Conservation (phyloP, 768 basidiomycete genomes). For the Xanthoconium purpureum region DNA sequence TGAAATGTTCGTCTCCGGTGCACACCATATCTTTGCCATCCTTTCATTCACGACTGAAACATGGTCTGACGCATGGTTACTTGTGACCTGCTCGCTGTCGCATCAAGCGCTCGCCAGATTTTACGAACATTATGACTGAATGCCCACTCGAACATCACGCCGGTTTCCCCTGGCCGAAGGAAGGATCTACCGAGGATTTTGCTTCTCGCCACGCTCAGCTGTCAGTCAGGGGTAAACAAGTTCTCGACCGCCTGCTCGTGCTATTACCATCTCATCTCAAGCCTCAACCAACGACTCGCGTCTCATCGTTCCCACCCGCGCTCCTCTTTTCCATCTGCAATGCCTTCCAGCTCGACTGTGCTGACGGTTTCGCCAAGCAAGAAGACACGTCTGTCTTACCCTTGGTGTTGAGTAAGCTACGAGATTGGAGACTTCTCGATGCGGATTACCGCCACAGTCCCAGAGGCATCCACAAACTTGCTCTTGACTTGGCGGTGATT, state of each 20-base stretch:
- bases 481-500: slow-evolving; percentile 19
- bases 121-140: slow-evolving; percentile 22
- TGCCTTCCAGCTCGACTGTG: slow-evolving; percentile 2
- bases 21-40: background rate
- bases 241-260: slow-evolving; percentile 14
- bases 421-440: slow-evolving; percentile 26
- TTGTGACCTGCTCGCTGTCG: background rate
- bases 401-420: slow-evolving; percentile 21
- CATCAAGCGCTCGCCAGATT: slow-evolving; percentile 14
- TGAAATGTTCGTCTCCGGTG: background rate
- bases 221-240: slow-evolving; percentile 6
- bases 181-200: slow-evolving; percentile 4
- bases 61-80: slow-evolving; percentile 2
- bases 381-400: slow-evolving; percentile 13
- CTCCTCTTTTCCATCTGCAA: slow-evolving; percentile 27
- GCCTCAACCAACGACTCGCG: background rate
- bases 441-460: slow-evolving; percentile 11
- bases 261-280: slow-evolving; percentile 14
- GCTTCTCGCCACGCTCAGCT: slow-evolving; percentile 1
- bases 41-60: slow-evolving; percentile 6
- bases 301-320: slow-evolving; percentile 8
- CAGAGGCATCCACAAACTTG: slow-evolving; percentile 14
- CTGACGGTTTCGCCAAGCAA: background rate
- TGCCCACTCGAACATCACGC: slow-evolving; percentile 4
- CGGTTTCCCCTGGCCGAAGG: background rate